phyloP scores from a whole-genome alignment of 1,284 basidiomycete species.

The Microbotryomycetes sp. region DNA sequence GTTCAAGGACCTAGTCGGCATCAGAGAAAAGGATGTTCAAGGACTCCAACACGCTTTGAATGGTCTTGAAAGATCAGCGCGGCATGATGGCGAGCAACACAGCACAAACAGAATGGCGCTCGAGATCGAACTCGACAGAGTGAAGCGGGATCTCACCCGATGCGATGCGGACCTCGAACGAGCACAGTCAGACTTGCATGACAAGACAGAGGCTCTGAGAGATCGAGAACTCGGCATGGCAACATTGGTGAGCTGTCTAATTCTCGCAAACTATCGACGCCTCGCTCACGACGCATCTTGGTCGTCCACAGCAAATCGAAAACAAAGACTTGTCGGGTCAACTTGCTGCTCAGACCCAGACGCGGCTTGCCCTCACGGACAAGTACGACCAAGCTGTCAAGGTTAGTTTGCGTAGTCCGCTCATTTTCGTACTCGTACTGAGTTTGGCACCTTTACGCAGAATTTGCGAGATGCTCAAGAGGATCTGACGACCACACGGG shows the following conservation, averaged over 20 bases:
- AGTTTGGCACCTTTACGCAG: constrained; percentile 3
- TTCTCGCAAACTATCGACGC: not conserved
- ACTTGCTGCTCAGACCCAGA: constrained; percentile 74
- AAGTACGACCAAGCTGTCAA: constrained; percentile 69
- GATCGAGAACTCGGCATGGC: constrained; percentile 66
- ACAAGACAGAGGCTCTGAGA: constrained; percentile 57
- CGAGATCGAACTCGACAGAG: constrained; percentile 81
- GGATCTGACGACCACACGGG: constrained; percentile 57
- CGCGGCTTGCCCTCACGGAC: constrained; percentile 71
- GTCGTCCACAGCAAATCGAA: constrained; percentile 53
- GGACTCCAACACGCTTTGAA: constrained; percentile 68
- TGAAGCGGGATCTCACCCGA: constrained; percentile 74
- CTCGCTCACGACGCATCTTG: not conserved
- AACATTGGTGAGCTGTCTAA: constrained; percentile 49
- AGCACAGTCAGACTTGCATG: constrained; percentile 64
- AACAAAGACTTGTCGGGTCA: constrained; percentile 69
- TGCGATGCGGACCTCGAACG: constrained; percentile 73
- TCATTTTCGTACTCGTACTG: not conserved
- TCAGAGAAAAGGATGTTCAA: constrained; percentile 65
- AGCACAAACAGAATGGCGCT: constrained; percentile 77
- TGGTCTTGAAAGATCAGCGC: constrained; percentile 48
- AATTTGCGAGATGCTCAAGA: constrained; percentile 44
- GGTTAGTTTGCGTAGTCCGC: constrained; percentile 37
- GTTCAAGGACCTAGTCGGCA: constrained; percentile 53
- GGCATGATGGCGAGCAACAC: constrained; percentile 69